Percentiles rank a stretch among this genome's conserved stretches.
phyloP scores from a whole-genome alignment of 2,329 filamentous ascomycete genomes.

The Emericellopsis atlantica region DNA sequence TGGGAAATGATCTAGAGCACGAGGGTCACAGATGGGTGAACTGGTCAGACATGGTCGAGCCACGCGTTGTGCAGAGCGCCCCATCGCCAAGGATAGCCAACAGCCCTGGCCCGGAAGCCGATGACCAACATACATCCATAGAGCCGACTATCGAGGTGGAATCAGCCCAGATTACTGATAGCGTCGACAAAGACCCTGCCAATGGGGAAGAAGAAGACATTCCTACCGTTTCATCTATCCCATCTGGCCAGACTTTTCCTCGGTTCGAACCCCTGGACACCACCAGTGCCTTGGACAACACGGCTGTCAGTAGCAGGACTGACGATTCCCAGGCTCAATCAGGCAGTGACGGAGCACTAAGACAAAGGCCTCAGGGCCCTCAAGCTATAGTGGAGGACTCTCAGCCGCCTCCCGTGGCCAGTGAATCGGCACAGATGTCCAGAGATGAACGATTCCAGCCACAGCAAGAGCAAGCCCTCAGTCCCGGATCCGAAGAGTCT shows the following conservation, averaged over 20 bases:
- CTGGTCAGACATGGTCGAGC: constrained; percentile 54
- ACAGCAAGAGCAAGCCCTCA: too few relatives aligned
- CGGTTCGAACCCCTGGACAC: too few relatives aligned
- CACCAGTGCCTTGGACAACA: too few relatives aligned
- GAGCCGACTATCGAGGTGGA: not conserved
- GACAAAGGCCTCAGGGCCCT: not conserved
- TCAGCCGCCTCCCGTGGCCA: not conserved
- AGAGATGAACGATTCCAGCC: too few relatives aligned
- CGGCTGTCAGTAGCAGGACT: too few relatives aligned
- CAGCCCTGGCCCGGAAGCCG: not conserved
- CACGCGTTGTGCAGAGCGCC: constrained; percentile 44
- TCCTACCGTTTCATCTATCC: too few relatives aligned
- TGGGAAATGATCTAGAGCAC: constrained; percentile 40
- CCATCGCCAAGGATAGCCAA: constrained; percentile 6
- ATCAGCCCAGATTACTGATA: not conserved
- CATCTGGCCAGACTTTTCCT: too few relatives aligned
- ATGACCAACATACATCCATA: not conserved
- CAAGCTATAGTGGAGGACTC: not conserved
- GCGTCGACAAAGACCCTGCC: not conserved
- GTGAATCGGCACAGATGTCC: not conserved
- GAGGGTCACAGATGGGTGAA: constrained; percentile 48
- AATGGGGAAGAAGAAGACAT: not conserved
- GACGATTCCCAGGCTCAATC: too few relatives aligned
- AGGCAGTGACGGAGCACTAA: too few relatives aligned
- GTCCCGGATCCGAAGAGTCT: too few relatives aligned